Evolutionary conservation across 2,329 filamentous ascomycete species (phyloP).

Genomic region (Fusarium sp.): DNA sequence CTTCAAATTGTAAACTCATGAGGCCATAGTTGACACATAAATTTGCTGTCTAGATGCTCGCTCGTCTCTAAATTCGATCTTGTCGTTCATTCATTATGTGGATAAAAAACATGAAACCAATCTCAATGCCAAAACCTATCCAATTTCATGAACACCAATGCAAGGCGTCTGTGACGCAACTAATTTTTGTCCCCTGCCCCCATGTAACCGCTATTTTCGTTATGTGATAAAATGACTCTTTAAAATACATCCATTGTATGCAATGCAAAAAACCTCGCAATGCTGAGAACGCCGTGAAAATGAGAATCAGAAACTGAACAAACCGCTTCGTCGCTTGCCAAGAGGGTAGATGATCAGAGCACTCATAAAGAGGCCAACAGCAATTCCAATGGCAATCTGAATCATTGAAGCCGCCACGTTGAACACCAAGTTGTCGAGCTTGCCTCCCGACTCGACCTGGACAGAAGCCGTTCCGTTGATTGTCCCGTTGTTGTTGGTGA

Average conservation of each 20-base stretch:
- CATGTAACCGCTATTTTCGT: neutral
- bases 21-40: neutral
- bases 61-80: neutral
- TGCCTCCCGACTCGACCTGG: conserved; percentile 29
- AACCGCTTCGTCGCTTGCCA: conserved; percentile 61
- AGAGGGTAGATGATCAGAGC: conserved; percentile 62
- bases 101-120: neutral
- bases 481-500: conserved; percentile 52
- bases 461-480: conserved; percentile 52
- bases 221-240: neutral
- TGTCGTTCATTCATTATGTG: conserved; percentile 14
- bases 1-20: neutral
- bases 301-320: conserved; percentile 58
- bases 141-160: conserved; percentile 7
- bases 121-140: neutral
- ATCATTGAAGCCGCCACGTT: conserved; percentile 63
- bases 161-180: conserved; percentile 1
- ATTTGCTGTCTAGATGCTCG: neutral
- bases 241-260: neutral
- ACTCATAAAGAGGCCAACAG: conserved; percentile 62
- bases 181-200: neutral
- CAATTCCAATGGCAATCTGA: conserved; percentile 64
- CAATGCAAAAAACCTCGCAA: conserved; percentile 2
- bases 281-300: conserved; percentile 14
- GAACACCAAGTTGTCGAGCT: conserved; percentile 54